A percentile compares a stretch with the other conserved stretches of the same genome.
Evolutionary conservation across 164 flowering plant genomes (phyloP).

Genomic region (Chimonanthus salicifolius): DNA sequence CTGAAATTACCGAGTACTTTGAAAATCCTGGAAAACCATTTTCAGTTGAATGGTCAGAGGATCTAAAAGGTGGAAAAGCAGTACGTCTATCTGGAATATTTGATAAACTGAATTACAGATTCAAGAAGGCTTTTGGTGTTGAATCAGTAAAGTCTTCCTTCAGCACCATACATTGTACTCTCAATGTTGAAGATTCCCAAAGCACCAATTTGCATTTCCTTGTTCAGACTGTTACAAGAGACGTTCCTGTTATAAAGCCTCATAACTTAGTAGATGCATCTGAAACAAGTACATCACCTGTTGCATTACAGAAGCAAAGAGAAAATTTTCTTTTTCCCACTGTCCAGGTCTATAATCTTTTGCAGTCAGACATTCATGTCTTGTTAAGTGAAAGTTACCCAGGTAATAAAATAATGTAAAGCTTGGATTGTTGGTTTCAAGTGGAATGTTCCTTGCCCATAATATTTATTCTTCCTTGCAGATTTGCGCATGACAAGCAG

Average conservation of each 20-base stretch:
- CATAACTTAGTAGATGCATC: slow-evolving; percentile 28
- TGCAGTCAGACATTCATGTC: slow-evolving; percentile 65
- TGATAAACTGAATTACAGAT: slow-evolving; percentile 65
- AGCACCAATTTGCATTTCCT: slow-evolving; percentile 56
- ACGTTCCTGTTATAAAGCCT: slow-evolving; percentile 62
- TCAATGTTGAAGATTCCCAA: slow-evolving; percentile 31
- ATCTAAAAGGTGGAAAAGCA: slow-evolving; percentile 85
- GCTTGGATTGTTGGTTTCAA: not conserved
- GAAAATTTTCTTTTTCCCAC: slow-evolving; percentile 90
- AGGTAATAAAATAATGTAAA: slow-evolving; percentile 35
- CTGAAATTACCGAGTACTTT: slow-evolving; percentile 35
- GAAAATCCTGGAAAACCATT: slow-evolving; percentile 20
- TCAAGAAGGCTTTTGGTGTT: slow-evolving; percentile 59
- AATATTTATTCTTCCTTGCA: slow-evolving; percentile 29
- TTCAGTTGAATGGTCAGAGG: slow-evolving; percentile 77
- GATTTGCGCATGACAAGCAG: slow-evolving; percentile 28
- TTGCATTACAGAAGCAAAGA: slow-evolving; percentile 76
- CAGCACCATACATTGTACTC: slow-evolving; percentile 55
- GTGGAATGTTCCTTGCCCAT: not conserved
- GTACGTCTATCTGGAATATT: slow-evolving; percentile 73
- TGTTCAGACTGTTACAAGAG: slow-evolving; percentile 62
- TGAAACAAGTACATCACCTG: slow-evolving; percentile 33
- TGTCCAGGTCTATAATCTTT: slow-evolving; percentile 55
- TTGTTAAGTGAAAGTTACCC: slow-evolving; percentile 49
- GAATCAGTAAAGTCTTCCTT: slow-evolving; percentile 49